Evolutionary conservation across 768 basidiomycete genomes (phyloP).

Genomic region (Lentinula sp.): DNA sequence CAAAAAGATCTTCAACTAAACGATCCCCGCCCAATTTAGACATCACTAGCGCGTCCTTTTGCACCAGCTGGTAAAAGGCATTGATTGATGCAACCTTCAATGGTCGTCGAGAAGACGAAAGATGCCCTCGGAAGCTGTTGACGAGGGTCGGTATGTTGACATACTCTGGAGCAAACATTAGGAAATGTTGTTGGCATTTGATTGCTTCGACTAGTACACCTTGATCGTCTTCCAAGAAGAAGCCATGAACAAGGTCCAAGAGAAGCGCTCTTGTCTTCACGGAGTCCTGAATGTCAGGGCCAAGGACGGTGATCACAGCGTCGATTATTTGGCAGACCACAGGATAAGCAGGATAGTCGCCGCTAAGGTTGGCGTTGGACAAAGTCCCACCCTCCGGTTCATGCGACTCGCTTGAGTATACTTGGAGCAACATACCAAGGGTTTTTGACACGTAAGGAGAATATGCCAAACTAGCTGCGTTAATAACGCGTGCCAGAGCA

Average conservation of each 20-base stretch:
- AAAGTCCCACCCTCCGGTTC: conserved; percentile 89
- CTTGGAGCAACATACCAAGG: conserved; percentile 83
- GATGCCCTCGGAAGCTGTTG: conserved; percentile 67
- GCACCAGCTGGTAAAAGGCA: conserved; percentile 93
- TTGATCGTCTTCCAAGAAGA: conserved; percentile 82
- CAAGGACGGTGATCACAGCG: conserved; percentile 87
- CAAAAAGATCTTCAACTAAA: conserved; percentile 91
- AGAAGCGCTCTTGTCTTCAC: conserved; percentile 72
- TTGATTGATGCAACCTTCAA: conserved; percentile 94
- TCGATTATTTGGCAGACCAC: conserved; percentile 90
- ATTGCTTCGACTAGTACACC: conserved; percentile 90
- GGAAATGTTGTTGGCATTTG: conserved; percentile 92
- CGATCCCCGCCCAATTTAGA: conserved; percentile 91
- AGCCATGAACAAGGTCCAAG: conserved; percentile 80
- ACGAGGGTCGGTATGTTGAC: conserved; percentile 80
- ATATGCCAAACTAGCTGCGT: conserved; percentile 88
- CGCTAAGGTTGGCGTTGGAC: conserved; percentile 77
- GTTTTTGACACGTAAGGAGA: conserved; percentile 85
- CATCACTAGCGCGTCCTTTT: conserved; percentile 87
- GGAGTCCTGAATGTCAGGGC: conserved; percentile 93
- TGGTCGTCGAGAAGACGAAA: conserved; percentile 76
- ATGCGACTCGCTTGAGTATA: conserved; percentile 86
- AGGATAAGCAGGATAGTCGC: conserved; percentile 89
- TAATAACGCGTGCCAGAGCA: conserved; percentile 81
- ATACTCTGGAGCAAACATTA: conserved; percentile 90